Percentiles rank a stretch among this genome's conserved stretches.
These are phyloP conservation scores for Ocimum tenuiflorum DNA, from an alignment of 257 asterid genomes.

Conservation along the genomic window DNA sequence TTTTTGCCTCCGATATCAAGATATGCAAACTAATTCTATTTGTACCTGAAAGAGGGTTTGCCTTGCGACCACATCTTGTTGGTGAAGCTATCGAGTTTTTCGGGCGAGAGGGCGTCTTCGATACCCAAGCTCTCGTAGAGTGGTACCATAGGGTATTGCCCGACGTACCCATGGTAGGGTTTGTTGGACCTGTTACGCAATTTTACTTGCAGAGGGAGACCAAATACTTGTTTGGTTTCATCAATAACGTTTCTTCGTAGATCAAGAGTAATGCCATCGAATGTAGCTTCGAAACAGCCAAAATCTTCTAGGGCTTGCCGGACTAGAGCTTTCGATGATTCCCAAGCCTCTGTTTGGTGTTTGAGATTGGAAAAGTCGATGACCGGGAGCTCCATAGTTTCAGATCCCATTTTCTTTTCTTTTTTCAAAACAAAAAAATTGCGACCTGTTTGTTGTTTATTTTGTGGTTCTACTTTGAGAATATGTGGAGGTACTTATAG, in stretches of 20 bases:
- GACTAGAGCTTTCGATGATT: constrained; percentile 30
- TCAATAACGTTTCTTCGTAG: constrained; percentile 30
- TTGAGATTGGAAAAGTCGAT: constrained; percentile 39
- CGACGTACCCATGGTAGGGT: constrained; percentile 57
- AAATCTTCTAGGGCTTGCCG: constrained; percentile 35
- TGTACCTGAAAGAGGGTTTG: constrained; percentile 44
- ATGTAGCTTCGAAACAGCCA: constrained; percentile 61
- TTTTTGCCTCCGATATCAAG: too few relatives aligned
- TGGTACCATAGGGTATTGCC: constrained; percentile 42
- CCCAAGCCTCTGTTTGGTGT: constrained; percentile 32
- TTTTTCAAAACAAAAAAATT: neutral
- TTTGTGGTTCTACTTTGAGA: neutral
- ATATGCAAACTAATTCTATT: too few relatives aligned
- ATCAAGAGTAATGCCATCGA: constrained; percentile 23
- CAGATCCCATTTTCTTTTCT: too few relatives aligned
- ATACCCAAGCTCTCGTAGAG: constrained; percentile 65
- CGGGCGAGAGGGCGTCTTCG: constrained; percentile 26
- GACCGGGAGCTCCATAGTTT: constrained; percentile 35
- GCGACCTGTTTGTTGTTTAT: neutral
- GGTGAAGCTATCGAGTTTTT: constrained; percentile 28
- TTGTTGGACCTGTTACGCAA: constrained; percentile 38
- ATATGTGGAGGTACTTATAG: too few relatives aligned
- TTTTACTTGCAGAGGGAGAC: constrained; percentile 50
- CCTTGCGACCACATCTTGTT: constrained; percentile 51
- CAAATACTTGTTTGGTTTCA: constrained; percentile 35